A percentile compares a stretch with the other conserved stretches of the same genome.
Conservation (phyloP, 2,329 filamentous ascomycete species). For the Mycosphaerella sp. region DNA sequence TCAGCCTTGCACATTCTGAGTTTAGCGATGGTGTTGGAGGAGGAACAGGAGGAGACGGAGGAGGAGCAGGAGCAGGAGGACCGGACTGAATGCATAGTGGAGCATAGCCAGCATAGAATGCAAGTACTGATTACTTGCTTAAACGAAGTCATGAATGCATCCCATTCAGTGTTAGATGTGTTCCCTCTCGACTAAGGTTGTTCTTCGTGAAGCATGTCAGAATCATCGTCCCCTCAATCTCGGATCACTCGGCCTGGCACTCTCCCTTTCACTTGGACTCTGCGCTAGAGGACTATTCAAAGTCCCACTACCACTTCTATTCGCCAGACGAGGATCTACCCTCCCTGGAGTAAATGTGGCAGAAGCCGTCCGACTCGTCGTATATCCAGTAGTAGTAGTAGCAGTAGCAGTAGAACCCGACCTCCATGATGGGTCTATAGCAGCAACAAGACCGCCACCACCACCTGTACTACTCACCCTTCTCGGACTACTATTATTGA, state of each 20-base stretch:
- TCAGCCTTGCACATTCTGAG: neutral
- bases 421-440: too few species aligned
- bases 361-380: neutral
- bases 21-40: constrained; percentile 5
- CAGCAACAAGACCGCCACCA: too few species aligned
- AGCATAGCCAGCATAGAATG: neutral
- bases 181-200: neutral
- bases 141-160: neutral
- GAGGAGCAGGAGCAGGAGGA: neutral
- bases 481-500: neutral
- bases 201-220: neutral
- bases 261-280: neutral
- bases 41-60: neutral
- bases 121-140: neutral
- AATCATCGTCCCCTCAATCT: constrained; percentile 4
- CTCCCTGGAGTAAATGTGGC: too few species aligned
- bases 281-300: neutral
- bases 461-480: neutral
- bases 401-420: neutral
- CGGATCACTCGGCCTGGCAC: neutral
- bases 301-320: neutral
- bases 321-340: neutral
- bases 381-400: neutral
- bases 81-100: neutral
- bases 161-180: neutral